Percentiles rank a stretch among this genome's conserved stretches.
Evolutionary conservation across 2,329 filamentous ascomycete species (phyloP).

Genomic region (Colletotrichum karsti): DNA sequence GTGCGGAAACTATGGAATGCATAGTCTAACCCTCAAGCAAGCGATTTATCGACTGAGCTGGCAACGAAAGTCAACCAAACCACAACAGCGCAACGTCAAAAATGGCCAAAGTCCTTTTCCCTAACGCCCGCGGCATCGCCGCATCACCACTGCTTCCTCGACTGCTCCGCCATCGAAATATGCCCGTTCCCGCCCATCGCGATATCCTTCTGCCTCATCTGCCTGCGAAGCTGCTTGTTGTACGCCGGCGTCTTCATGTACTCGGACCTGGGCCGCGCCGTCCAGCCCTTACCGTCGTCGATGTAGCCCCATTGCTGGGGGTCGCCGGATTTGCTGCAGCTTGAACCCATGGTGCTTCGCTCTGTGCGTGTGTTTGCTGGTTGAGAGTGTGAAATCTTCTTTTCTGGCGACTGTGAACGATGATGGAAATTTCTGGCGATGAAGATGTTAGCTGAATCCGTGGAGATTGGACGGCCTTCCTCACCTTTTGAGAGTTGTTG

Average conservation of each 20-base stretch:
- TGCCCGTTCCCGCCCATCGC: neutral
- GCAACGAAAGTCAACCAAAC: too few species aligned
- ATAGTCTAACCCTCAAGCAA: too few species aligned
- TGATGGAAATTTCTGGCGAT: too few species aligned
- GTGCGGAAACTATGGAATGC: too few species aligned
- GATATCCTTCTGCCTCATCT: neutral
- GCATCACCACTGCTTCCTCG: neutral
- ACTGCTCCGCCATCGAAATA: neutral
- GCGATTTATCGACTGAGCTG: too few species aligned
- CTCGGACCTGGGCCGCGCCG: conserved; percentile 21
- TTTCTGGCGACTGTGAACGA: too few species aligned
- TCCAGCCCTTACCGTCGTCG: conserved; percentile 27
- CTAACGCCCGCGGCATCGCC: too few species aligned
- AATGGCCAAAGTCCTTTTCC: too few species aligned
- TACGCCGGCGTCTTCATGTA: conserved; percentile 26
- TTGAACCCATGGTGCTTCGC: neutral
- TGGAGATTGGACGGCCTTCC: too few species aligned
- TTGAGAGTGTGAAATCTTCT: neutral
- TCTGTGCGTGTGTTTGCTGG: neutral
- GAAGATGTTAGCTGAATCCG: too few species aligned
- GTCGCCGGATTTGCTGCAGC: neutral
- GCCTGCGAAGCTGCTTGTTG: conserved; percentile 4
- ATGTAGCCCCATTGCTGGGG: conserved; percentile 23
- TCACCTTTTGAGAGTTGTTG: too few species aligned
- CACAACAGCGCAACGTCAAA: too few species aligned